These are phyloP conservation scores for Uronychia binucleata DNA, from an alignment of 73 alveolate species.

Conservation along the genomic window DNA sequence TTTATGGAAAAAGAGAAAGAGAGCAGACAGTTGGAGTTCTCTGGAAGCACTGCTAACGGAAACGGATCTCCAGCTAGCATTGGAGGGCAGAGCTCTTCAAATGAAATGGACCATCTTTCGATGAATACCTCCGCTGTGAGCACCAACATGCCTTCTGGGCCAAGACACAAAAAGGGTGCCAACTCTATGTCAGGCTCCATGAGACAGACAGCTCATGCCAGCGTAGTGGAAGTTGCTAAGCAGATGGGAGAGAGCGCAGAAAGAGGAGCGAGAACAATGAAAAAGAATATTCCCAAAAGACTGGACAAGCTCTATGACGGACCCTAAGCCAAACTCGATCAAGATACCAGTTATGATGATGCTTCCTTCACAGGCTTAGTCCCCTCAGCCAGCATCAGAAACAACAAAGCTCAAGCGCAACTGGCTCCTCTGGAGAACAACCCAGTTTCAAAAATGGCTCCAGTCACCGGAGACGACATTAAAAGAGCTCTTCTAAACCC, in stretches of 20 bases:
- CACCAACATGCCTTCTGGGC: not conserved
- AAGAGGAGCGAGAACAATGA: not conserved
- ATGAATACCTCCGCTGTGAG: not conserved
- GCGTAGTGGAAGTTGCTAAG: not conserved
- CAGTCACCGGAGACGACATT: not conserved
- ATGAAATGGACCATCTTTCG: not conserved
- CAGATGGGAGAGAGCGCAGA: not conserved
- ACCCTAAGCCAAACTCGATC: not conserved
- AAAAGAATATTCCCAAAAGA: not conserved
- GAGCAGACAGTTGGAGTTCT: conserved; percentile 3
- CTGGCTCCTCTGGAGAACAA: not conserved
- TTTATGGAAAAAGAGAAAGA: conserved; percentile 21
- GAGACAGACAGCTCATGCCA: not conserved
- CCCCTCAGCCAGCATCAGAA: not conserved
- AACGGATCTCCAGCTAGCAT: not conserved
- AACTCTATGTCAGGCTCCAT: not conserved
- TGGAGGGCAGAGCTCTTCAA: not conserved
- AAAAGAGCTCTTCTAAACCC: not conserved
- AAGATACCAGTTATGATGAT: not conserved
- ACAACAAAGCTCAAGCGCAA: not conserved
- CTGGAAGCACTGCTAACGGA: no score
- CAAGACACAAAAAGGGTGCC: not conserved
- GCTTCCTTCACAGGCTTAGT: not conserved
- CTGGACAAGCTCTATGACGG: not conserved
- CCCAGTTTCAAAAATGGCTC: not conserved